A percentile compares a stretch with the other conserved stretches of the same genome.
phyloP scores from a whole-genome alignment of 164 flowering plant genomes.

The Litsea cubeba region DNA sequence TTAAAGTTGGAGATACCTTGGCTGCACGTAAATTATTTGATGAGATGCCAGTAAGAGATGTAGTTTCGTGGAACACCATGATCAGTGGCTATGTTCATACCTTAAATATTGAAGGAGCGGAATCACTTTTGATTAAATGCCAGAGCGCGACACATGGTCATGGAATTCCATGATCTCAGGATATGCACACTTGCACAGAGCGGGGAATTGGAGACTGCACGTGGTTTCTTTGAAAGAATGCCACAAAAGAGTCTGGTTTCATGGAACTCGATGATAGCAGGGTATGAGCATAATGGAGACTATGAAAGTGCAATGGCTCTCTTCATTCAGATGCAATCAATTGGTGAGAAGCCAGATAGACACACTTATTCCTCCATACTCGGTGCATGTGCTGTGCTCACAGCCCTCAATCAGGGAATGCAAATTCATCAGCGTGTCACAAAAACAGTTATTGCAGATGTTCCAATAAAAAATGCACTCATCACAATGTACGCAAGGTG shows the following conservation, averaged over 20 bases:
- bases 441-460: conserved; percentile 11
- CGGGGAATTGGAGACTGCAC: conserved; percentile 10
- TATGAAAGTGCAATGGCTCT: conserved; percentile 11
- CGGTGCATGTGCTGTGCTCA: conserved; percentile 17
- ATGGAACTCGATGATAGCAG: conserved; percentile 19
- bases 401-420: conserved; percentile 12
- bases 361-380: conserved; percentile 18
- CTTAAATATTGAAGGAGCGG: conserved; percentile 7
- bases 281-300: conserved; percentile 15
- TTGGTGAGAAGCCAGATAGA: conserved; percentile 14
- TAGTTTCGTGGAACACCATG: conserved; percentile 19
- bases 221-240: conserved; percentile 9
- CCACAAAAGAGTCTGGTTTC: conserved; percentile 19
- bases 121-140: conserved; percentile 12
- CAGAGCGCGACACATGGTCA: conserved; percentile 10
- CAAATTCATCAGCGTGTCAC: conserved; percentile 16
- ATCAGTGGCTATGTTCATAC: conserved; percentile 15
- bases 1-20: conserved; percentile 11
- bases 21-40: conserved; percentile 12
- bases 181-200: conserved; percentile 12
- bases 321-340: conserved; percentile 12
- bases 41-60: conserved; percentile 18
- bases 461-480: conserved; percentile 14
- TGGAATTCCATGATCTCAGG: conserved; percentile 20
- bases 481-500: conserved; percentile 19